Evolutionary conservation across 2,329 filamentous ascomycete species (phyloP), one percentile per base, ranked within the genome.

Genomic region (Aaosphaeria pasadenensis): DNA sequence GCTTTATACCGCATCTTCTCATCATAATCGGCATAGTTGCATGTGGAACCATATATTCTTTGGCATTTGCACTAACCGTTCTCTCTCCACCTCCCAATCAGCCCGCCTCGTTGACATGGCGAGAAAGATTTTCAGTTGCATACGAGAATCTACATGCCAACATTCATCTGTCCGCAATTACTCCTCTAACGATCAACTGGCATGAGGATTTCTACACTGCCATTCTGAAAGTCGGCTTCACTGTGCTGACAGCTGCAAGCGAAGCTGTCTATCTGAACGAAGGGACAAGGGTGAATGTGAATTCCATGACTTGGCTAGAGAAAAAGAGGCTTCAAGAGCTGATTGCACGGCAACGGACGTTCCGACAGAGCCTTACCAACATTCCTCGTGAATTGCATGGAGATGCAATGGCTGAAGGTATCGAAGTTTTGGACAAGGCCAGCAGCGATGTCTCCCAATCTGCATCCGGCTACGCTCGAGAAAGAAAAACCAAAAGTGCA

Each of bases 161-260:
- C 50, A 83, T 92, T 3, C 91, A 94, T 9, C 78, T 96, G 24
- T 87, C 88, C 1, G 86, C 72, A 6, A 71, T 71, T 6, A 74
- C 74, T 1, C 70, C 87, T 36, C 83, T 96, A 35, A 83, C 86
- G 9, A 82, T 97, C 46, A 89, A 86, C 39, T 85, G 88, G 76
- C 85, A 90, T 47, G 95, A 97, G 77, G 94, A 99, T 66, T 96
- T 97, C 64, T 99, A 97, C 67, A 95, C 91, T 0, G 88, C 90
- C 0, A 76, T 97, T 4, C 78, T 97, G 3, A 86, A 91, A 50
- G 83, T 90, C 33, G 94, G 94, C 0, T 96, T 96, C 63, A 86
- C 85, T 7, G 85, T 92, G 9, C 83, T 97, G 51, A 95, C 90
- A 1, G 92, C 95, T 69, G 94, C 94, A 1, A 96, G 90, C 59